Evolutionary conservation across 2,329 filamentous ascomycete species (phyloP).

Genomic region (Cladosporium sp.): DNA sequence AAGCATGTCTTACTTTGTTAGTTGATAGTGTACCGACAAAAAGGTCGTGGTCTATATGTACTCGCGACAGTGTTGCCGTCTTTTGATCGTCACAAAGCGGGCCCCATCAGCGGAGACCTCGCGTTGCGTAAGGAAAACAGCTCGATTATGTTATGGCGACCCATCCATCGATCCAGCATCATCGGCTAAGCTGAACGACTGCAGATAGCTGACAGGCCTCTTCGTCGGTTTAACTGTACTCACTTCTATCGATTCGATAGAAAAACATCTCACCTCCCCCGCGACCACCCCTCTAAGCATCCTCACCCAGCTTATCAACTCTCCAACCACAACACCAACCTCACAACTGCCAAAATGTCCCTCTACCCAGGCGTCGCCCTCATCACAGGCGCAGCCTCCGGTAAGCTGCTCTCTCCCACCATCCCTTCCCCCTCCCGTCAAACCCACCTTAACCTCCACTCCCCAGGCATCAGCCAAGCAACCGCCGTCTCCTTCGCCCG

Average conservation of each 20-base stretch:
- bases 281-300: too few species aligned
- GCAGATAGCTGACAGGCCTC: too few species aligned
- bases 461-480: slow-evolving; percentile 38
- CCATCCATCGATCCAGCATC: background rate
- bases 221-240: too few species aligned
- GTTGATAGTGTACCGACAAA: too few species aligned
- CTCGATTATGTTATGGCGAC: slow-evolving; percentile 3
- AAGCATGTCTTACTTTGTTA: too few species aligned
- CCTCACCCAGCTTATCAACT: too few species aligned
- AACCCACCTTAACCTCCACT: background rate
- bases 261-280: too few species aligned
- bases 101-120: background rate
- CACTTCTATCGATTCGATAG: too few species aligned
- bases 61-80: too few species aligned
- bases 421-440: background rate
- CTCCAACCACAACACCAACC: too few species aligned
- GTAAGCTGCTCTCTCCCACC: slow-evolving; percentile 13
- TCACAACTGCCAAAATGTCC: slow-evolving; percentile 13
- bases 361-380: slow-evolving; percentile 30
- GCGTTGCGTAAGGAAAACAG: slow-evolving; percentile 8
- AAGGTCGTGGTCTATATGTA: too few species aligned
- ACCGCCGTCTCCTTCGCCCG: slow-evolving; percentile 40
- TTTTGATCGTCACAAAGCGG: slow-evolving; percentile 29
- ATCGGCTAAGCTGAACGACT: background rate
- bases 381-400: slow-evolving; percentile 30